phyloP scores from a whole-genome alignment of 208 protist species.

The Leishmania braziliensis region DNA sequence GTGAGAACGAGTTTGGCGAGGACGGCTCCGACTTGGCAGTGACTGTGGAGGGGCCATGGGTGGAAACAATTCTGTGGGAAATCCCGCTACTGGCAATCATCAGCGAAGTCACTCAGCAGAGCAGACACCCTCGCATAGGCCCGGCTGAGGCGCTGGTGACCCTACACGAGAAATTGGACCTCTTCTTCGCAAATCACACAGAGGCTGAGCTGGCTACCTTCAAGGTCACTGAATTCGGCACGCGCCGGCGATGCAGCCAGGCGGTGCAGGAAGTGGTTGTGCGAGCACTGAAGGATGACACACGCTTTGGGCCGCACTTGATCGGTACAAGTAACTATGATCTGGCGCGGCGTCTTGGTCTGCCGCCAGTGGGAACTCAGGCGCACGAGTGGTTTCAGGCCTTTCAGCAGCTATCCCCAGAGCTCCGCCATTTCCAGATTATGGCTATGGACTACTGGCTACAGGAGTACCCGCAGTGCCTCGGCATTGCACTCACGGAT shows the following conservation, averaged over 20 bases:
- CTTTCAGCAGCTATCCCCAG: slow-evolving; percentile 82
- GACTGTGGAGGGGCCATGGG: slow-evolving; percentile 77
- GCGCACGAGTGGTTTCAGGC: slow-evolving; percentile 93
- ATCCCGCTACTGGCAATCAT: slow-evolving; percentile 84
- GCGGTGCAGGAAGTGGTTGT: slow-evolving; percentile 83
- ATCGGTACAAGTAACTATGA: slow-evolving; percentile 88
- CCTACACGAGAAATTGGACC: slow-evolving; percentile 59
- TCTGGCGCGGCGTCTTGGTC: slow-evolving; percentile 59
- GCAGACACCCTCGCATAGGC: slow-evolving; percentile 50
- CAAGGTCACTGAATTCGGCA: slow-evolving; percentile 80
- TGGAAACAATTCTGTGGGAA: slow-evolving; percentile 90
- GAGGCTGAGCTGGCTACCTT: slow-evolving; percentile 58
- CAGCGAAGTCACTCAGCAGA: slow-evolving; percentile 74
- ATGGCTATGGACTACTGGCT: slow-evolving; percentile 79
- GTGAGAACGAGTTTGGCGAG: slow-evolving; percentile 36
- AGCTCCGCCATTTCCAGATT: slow-evolving; percentile 69
- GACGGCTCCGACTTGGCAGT: slow-evolving; percentile 60
- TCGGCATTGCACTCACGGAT: slow-evolving; percentile 88
- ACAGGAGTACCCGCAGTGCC: slow-evolving; percentile 77
- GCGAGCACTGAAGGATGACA: slow-evolving; percentile 47
- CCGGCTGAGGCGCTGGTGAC: slow-evolving; percentile 48
- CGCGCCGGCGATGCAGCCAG: slow-evolving; percentile 81
- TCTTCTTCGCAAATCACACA: slow-evolving; percentile 54
- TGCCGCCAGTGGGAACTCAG: slow-evolving; percentile 81
- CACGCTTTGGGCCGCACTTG: slow-evolving; percentile 58